phyloP scores from a whole-genome alignment of 495 filamentous ascomycete species.

The Poronia punctata region DNA sequence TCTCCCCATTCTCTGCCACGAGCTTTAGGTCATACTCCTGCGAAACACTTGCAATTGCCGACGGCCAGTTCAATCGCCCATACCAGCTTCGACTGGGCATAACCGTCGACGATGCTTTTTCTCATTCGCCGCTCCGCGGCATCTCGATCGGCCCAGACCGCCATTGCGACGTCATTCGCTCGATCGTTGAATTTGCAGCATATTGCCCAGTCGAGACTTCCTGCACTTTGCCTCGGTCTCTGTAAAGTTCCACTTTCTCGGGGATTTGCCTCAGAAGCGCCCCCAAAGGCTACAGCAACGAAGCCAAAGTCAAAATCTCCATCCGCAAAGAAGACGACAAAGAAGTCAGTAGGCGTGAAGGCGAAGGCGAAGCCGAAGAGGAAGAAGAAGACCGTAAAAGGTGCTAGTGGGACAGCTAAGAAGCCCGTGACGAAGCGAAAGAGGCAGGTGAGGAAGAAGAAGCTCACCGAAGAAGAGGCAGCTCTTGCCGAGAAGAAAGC shows the following conservation, averaged over 20 bases:
- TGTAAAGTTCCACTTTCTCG: conserved; percentile 12
- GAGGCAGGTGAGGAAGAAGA: too few species aligned
- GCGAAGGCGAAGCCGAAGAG: conserved; percentile 3
- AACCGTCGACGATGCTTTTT: conserved; percentile 28
- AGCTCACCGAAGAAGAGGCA: conserved; percentile 20
- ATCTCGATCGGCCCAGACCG: conserved; percentile 18
- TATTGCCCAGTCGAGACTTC: conserved; percentile 4
- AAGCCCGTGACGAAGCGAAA: too few species aligned
- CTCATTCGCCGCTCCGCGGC: conserved; percentile 28
- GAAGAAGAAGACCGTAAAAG: conserved; percentile 7
- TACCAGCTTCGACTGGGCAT: background rate
- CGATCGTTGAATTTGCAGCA: conserved; percentile 13
- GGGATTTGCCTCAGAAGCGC: conserved; percentile 19
- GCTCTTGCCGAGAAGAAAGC: conserved; percentile 12
- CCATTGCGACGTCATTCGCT: conserved; percentile 10
- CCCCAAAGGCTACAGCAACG: too few species aligned
- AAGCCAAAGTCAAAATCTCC: conserved; percentile 4
- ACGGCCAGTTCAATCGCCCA: too few species aligned
- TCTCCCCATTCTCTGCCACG: too few species aligned
- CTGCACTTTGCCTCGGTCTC: conserved; percentile 3
- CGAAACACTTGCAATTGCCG: too few species aligned
- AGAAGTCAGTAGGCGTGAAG: conserved; percentile 6
- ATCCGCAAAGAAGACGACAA: conserved; percentile 11
- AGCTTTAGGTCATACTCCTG: too few species aligned
- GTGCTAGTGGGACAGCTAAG: background rate